phyloP scores from a whole-genome alignment of 768 basidiomycete genomes.

The Omphalotus guepiniiformis region DNA sequence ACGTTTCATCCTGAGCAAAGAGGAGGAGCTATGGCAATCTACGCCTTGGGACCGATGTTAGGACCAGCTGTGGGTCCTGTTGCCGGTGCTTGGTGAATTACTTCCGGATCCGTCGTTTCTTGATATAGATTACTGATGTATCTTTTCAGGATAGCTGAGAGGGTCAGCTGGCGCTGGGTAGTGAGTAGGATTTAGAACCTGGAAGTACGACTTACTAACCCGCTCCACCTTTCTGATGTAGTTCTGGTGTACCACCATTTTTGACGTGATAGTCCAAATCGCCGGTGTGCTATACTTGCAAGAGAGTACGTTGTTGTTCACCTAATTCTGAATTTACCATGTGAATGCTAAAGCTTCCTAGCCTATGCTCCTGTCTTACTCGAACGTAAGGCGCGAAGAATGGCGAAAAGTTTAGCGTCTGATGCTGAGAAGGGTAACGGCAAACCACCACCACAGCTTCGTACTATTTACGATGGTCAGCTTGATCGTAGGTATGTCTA shows the following conservation, averaged over 20 bases:
- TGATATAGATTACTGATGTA: neutral
- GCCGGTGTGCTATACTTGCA: conserved; percentile 52
- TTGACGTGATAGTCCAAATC: conserved; percentile 49
- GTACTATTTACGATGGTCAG: conserved; percentile 42
- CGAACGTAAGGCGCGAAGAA: conserved; percentile 45
- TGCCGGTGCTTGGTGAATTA: conserved; percentile 51
- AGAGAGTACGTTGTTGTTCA: conserved; percentile 47
- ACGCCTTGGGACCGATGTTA: conserved; percentile 60
- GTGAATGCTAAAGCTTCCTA: conserved; percentile 24
- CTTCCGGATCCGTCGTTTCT: neutral
- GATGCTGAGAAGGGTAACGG: conserved; percentile 39
- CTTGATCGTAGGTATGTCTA: neutral
- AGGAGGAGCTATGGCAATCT: conserved; percentile 60
- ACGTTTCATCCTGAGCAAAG: conserved; percentile 59
- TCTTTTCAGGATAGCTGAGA: conserved; percentile 45
- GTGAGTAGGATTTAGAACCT: conserved; percentile 29
- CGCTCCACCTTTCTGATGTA: conserved; percentile 13
- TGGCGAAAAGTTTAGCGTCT: conserved; percentile 35
- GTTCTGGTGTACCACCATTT: conserved; percentile 68
- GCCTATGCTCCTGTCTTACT: conserved; percentile 42
- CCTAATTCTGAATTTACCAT: conserved; percentile 17
- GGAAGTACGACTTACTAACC: neutral
- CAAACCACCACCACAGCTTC: conserved; percentile 25
- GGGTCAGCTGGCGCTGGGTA: conserved; percentile 71
- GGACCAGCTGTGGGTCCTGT: conserved; percentile 64